Evolutionary conservation across 345 rosid species (phyloP).

Genomic region (Balakata baccata): DNA sequence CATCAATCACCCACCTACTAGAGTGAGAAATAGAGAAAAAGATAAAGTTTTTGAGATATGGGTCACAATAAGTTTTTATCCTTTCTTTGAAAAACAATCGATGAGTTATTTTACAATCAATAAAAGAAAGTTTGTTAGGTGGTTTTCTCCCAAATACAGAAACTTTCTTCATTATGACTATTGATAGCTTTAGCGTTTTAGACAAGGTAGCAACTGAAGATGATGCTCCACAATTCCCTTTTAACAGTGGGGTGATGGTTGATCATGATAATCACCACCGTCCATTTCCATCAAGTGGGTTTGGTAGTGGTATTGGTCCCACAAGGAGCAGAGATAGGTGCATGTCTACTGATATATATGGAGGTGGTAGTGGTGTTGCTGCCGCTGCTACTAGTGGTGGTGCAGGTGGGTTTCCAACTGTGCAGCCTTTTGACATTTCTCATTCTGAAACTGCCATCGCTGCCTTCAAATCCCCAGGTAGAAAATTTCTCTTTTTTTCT

Average conservation of each 20-base stretch:
- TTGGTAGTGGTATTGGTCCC: slow-evolving; percentile 25
- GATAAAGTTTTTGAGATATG: neutral
- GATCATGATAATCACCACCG: slow-evolving; percentile 33
- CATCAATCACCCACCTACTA: slow-evolving; percentile 18
- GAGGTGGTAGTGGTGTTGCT: slow-evolving; percentile 13
- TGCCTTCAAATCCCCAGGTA: slow-evolving; percentile 42
- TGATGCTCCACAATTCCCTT: slow-evolving; percentile 23
- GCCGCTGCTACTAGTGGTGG: slow-evolving; percentile 10
- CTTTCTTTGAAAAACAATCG: neutral
- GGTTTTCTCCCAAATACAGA: slow-evolving; percentile 10
- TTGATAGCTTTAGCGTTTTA: slow-evolving; percentile 36
- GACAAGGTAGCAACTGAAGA: slow-evolving; percentile 34
- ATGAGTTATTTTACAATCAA: neutral
- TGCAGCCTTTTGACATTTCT: slow-evolving; percentile 37
- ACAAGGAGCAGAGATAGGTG: slow-evolving; percentile 21
- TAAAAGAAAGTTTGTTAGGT: neutral
- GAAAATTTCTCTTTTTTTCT: neutral
- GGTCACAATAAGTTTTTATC: neutral
- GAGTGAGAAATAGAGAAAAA: slow-evolving; percentile 9
- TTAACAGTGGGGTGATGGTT: slow-evolving; percentile 27
- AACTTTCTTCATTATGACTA: slow-evolving; percentile 14
- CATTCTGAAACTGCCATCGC: slow-evolving; percentile 1
- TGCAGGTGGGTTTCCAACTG: slow-evolving; percentile 9
- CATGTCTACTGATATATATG: slow-evolving; percentile 9
- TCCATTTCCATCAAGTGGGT: slow-evolving; percentile 23